phyloP scores from a whole-genome alignment of 2,329 filamentous ascomycete genomes.

The Monosporascus cannonballus region DNA sequence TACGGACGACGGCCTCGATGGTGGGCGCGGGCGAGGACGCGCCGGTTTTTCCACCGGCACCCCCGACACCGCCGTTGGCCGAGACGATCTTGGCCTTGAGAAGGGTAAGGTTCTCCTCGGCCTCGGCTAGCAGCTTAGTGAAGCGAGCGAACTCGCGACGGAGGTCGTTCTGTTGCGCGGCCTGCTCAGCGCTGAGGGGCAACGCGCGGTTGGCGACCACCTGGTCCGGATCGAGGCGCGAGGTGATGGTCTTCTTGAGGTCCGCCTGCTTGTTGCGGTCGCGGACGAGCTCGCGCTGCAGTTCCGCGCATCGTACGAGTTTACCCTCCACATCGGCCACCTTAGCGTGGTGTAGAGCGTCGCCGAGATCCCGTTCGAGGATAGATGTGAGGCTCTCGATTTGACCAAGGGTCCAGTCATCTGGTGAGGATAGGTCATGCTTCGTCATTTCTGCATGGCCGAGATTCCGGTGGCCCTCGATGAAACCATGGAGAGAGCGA shows the following conservation, averaged over 20 bases:
- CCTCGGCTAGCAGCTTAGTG: slow-evolving; percentile 66
- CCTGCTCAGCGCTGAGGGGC: slow-evolving; percentile 78
- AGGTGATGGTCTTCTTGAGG: slow-evolving; percentile 67
- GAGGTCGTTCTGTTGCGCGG: slow-evolving; percentile 76
- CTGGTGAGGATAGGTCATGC: slow-evolving; percentile 61
- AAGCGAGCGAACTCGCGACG: slow-evolving; percentile 69
- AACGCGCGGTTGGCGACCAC: slow-evolving; percentile 59
- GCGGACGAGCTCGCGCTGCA: slow-evolving; percentile 64
- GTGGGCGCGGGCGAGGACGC: slow-evolving; percentile 54
- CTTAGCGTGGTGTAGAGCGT: slow-evolving; percentile 59
- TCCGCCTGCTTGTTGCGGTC: slow-evolving; percentile 73
- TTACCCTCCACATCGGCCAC: slow-evolving; percentile 64
- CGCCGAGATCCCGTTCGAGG: slow-evolving; percentile 57
- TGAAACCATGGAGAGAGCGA: slow-evolving; percentile 57
- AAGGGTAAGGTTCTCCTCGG: slow-evolving; percentile 73
- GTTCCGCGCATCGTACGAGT: slow-evolving; percentile 59
- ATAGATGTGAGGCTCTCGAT: slow-evolving; percentile 62
- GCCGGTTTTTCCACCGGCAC: neutral
- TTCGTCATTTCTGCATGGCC: slow-evolving; percentile 49
- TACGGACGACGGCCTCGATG: slow-evolving; percentile 85
- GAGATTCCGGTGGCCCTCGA: slow-evolving; percentile 59
- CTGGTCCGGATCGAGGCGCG: slow-evolving; percentile 62
- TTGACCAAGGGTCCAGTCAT: slow-evolving; percentile 72
- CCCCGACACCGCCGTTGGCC: slow-evolving; percentile 43
- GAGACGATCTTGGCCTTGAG: slow-evolving; percentile 72